phyloP scores from a whole-genome alignment of 1,284 basidiomycete species.

The Pseudozyma flocculosa region DNA sequence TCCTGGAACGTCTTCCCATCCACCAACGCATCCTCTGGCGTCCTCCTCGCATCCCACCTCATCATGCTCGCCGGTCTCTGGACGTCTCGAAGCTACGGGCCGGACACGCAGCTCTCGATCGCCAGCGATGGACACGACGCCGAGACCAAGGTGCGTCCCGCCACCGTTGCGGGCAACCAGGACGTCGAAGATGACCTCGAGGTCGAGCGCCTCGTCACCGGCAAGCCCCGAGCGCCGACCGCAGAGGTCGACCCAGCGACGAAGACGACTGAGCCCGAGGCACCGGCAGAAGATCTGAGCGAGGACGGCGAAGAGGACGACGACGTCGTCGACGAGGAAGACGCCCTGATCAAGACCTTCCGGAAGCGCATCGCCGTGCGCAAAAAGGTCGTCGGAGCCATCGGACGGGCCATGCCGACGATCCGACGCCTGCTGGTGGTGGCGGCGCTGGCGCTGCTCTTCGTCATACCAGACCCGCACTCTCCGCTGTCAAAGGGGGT shows the following conservation, averaged over 20 bases:
- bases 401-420: conserved; percentile 10
- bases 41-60: conserved; percentile 30
- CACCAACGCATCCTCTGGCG: conserved; percentile 27
- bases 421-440: conserved; percentile 18
- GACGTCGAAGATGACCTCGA: conserved; percentile 12
- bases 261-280: not conserved
- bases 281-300: not conserved
- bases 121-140: no score
- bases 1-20: conserved; percentile 50
- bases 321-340: conserved; percentile 10
- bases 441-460: conserved; percentile 23
- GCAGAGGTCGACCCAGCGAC: not conserved
- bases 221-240: conserved; percentile 1
- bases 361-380: conserved; percentile 26
- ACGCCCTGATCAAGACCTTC: conserved; percentile 14
- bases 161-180: not conserved
- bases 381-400: conserved; percentile 8
- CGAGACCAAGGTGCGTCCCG: no score
- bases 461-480: conserved; percentile 38
- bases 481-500: conserved; percentile 43
- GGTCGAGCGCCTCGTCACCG: conserved; percentile 13
- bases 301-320: conserved; percentile 8
- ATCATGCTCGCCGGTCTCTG: conserved; percentile 29
- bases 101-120: no score
- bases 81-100: conserved; percentile 7